Percentiles rank a stretch among this genome's conserved stretches.
These are phyloP conservation scores for Trametes sanguinea DNA, from an alignment of 768 basidiomycete species.

Conservation along the genomic window DNA sequence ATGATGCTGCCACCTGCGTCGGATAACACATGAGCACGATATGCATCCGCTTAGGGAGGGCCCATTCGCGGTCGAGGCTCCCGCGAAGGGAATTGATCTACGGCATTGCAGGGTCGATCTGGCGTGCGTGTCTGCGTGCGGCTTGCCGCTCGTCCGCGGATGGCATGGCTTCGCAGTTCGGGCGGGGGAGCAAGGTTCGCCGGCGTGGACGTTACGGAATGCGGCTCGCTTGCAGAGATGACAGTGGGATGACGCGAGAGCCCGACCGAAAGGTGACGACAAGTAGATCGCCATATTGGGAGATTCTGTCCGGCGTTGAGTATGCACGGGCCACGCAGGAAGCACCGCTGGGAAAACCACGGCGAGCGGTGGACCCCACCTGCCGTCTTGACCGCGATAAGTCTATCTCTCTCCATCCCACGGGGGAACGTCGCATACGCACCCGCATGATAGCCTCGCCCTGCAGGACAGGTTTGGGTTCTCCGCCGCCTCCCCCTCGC, in stretches of 20 bases:
- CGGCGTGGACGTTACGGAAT: neutral
- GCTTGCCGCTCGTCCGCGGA: neutral
- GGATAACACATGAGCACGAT: slow-evolving; percentile 2
- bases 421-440: neutral
- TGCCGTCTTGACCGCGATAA: slow-evolving; percentile 11
- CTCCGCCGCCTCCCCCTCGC: neutral
- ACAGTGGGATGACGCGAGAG: neutral
- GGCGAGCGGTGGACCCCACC: neutral
- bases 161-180: neutral
- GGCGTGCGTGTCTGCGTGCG: neutral
- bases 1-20: neutral
- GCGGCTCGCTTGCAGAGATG: neutral
- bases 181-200: neutral
- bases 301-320: slow-evolving; percentile 14
- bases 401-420: neutral
- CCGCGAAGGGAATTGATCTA: slow-evolving; percentile 5
- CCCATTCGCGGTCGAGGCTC: slow-evolving; percentile 6
- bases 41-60: neutral
- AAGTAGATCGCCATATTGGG: neutral
- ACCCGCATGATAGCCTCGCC: neutral
- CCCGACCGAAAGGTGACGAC: neutral
- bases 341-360: neutral
- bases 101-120: neutral
- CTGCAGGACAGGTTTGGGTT: neutral
- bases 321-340: slow-evolving; percentile 14